These are phyloP conservation scores for Pseudogymnoascus sp. DNA, from an alignment of 2,329 filamentous ascomycete species.

Conservation along the genomic window DNA sequence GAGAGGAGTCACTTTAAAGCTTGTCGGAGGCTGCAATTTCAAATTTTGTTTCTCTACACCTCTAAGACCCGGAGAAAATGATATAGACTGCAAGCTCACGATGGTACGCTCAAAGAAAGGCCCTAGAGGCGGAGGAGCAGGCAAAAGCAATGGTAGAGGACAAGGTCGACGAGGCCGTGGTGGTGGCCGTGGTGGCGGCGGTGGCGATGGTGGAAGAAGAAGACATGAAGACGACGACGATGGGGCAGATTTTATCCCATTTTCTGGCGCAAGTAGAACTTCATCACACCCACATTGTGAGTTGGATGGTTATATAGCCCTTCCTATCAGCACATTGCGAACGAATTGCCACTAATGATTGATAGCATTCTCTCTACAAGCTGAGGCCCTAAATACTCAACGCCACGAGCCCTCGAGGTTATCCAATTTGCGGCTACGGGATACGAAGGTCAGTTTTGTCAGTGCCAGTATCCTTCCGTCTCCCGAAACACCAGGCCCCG, in stretches of 20 bases:
- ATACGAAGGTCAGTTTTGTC: constrained; percentile 51
- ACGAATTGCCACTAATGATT: constrained; percentile 22
- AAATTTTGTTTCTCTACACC: not conserved
- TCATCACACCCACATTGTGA: not conserved
- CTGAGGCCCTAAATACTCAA: constrained; percentile 52
- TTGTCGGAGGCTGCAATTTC: not conserved
- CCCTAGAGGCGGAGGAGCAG: constrained; percentile 9
- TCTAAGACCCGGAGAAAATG: not conserved
- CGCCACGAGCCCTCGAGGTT: constrained; percentile 40
- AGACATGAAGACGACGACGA: constrained; percentile 3
- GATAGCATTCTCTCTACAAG: constrained; percentile 36
- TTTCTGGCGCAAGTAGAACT: not conserved
- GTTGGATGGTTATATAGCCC: not conserved
- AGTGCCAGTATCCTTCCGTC: constrained; percentile 46
- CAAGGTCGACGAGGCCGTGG: constrained; percentile 12
- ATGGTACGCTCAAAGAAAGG: constrained; percentile 10
- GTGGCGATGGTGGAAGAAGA: constrained; percentile 15
- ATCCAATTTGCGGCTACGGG: constrained; percentile 43
- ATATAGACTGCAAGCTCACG: not conserved
- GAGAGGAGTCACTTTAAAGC: not conserved
- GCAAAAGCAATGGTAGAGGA: constrained; percentile 12
- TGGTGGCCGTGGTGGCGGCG: constrained; percentile 10
- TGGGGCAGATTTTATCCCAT: constrained; percentile 14
- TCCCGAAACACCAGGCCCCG: constrained; percentile 21
- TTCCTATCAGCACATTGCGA: not conserved